Evolutionary conservation across 345 rosid genomes (phyloP).

Genomic region (Schrenkiella parvula): DNA sequence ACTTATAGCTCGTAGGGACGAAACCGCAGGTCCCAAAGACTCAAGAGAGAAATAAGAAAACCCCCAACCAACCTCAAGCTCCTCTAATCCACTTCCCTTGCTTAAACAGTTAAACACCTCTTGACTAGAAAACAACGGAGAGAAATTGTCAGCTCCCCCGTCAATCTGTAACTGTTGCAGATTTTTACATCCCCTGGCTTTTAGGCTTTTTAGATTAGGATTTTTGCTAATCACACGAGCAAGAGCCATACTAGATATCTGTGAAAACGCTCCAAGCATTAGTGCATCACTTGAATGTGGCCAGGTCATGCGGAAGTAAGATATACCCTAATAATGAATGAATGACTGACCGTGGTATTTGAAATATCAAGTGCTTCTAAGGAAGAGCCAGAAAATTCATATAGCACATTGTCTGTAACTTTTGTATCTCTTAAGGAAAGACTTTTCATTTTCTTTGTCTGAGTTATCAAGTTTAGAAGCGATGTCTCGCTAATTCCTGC

Average conservation of each 20-base stretch:
- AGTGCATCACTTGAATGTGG: background rate
- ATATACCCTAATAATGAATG: background rate
- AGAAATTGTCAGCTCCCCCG: slow-evolving; percentile 10
- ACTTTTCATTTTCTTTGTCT: slow-evolving; percentile 44
- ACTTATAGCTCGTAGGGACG: slow-evolving; percentile 42
- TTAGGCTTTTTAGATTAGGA: slow-evolving; percentile 55
- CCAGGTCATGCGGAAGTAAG: background rate
- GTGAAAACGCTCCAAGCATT: slow-evolving; percentile 26
- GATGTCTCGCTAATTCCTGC: slow-evolving; percentile 55
- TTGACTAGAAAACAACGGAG: slow-evolving; percentile 23
- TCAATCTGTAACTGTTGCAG: slow-evolving; percentile 38
- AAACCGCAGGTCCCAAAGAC: slow-evolving; percentile 56
- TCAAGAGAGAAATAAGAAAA: slow-evolving; percentile 47
- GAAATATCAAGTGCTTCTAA: slow-evolving; percentile 76
- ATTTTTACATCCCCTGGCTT: slow-evolving; percentile 64
- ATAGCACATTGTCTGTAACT: slow-evolving; percentile 53
- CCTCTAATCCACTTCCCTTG: slow-evolving; percentile 48
- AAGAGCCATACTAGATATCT: slow-evolving; percentile 61
- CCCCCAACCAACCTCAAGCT: slow-evolving; percentile 76
- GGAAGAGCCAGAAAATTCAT: slow-evolving; percentile 56
- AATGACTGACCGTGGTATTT: slow-evolving; percentile 58
- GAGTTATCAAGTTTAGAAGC: slow-evolving; percentile 49
- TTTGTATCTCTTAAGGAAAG: slow-evolving; percentile 64
- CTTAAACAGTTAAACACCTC: slow-evolving; percentile 41
- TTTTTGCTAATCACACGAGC: slow-evolving; percentile 45